Base-by-base conservation (phyloP, 768 basidiomycete genomes). In the Pleurotus citrinopileatus region DNA sequence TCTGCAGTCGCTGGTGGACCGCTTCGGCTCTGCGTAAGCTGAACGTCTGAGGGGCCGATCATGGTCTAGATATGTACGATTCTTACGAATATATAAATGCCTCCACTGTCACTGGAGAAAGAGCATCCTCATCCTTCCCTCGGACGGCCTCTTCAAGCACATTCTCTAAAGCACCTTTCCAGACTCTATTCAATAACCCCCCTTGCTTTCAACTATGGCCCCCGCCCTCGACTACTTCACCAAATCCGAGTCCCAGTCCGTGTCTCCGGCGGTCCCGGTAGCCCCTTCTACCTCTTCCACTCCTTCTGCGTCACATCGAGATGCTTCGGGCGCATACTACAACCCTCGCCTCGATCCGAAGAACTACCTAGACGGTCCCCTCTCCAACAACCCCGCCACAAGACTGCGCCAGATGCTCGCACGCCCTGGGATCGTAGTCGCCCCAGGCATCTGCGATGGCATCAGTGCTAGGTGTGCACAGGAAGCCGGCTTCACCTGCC, bases 391-490 rank as follows among this genome's bases (percentile, higher is more conserved):
- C 61, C 79, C 88, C 17, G 77, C 86, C 3, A 90, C 87, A 0
- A 79, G 88, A 28, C 78, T 90, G 37, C 82, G 87, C 36, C 84
- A 86, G 59, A 71, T 86, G 77, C 74, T 85, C 4, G 83, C 78
- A 3, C 75, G 87, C 43, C 88, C 88, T 7, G 88, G 88, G 23
- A 89, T 89, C 42, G 83, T 89, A 42, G 67, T 87, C 60, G 87
- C 86, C 2, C 87, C 86, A 15, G 87, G 87, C 37, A 83, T 89
- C 36, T 88, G 87, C 53, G 87, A 89, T 54, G 87, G 87, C 46
- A 90, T 91, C 62, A 89, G 86, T 60, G 87, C 88, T 7, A 78
- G 89, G 23, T 87, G 87, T 58, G 89, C 89, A 6, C 67, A 90
- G 3, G 88, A 91, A 69, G 86, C 87, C 28, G 89, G 89, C n/a